These are phyloP conservation scores for Neurospora sp. DNA, from an alignment of 2,329 filamentous ascomycete species.

Conservation along the genomic window DNA sequence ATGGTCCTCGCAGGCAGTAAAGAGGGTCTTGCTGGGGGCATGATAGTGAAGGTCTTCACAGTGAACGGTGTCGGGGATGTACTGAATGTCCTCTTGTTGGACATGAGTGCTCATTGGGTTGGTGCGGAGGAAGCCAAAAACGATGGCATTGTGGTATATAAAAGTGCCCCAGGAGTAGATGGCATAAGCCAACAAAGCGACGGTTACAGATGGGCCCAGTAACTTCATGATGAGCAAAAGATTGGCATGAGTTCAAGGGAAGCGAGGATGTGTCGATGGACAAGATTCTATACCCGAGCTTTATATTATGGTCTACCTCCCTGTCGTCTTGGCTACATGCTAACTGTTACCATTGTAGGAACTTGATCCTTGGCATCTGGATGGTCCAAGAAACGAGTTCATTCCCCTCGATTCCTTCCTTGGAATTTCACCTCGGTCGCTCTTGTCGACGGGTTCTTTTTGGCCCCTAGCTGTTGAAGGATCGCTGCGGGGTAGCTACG, in stretches of 20 bases:
- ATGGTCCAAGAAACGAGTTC: not conserved
- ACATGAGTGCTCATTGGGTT: conserved; percentile 5
- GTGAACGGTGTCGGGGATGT: conserved; percentile 41
- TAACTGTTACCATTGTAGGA: not conserved
- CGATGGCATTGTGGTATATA: conserved; percentile 7
- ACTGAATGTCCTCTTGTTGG: conserved; percentile 22
- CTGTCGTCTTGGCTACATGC: not conserved
- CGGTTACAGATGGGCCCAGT: conserved; percentile 10
- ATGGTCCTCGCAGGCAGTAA: conserved; percentile 45
- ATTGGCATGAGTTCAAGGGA: not conserved
- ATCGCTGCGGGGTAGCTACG: not conserved
- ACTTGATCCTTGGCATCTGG: not conserved
- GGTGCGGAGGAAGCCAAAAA: conserved; percentile 12
- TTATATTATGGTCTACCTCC: not conserved
- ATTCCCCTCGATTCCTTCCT: not conserved
- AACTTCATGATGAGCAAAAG: conserved; percentile 9
- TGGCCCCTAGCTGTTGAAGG: not conserved
- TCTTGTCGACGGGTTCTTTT: not conserved
- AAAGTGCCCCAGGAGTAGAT: conserved; percentile 8
- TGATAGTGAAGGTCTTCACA: conserved; percentile 55
- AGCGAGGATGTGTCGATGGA: not conserved
- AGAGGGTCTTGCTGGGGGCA: conserved; percentile 35
- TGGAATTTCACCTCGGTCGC: not conserved
- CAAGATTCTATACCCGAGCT: not conserved
- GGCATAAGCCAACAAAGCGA: conserved; percentile 11